Conservation (phyloP, 495 filamentous ascomycete species). For the Lasiosphaeria hispida region DNA sequence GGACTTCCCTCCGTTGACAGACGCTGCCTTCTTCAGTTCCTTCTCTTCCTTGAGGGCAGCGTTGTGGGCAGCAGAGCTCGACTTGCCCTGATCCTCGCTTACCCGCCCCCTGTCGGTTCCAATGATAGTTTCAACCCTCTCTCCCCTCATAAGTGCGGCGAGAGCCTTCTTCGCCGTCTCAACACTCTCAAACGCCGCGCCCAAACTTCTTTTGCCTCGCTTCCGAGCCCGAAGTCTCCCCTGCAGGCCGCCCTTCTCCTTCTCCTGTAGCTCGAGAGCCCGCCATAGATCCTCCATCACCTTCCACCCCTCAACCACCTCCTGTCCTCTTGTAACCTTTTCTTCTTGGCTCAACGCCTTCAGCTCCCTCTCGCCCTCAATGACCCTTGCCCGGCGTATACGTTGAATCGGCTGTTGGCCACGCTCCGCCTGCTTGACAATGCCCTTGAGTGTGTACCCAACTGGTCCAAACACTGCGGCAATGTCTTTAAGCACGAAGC, state of each 20-base stretch:
- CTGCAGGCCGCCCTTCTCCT: slow-evolving; percentile 22
- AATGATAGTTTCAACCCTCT: slow-evolving; percentile 27
- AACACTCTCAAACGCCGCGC: slow-evolving; percentile 48
- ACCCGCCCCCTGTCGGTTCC: slow-evolving; percentile 18
- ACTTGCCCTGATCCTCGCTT: slow-evolving; percentile 16
- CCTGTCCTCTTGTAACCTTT: slow-evolving; percentile 20
- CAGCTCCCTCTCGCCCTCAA: slow-evolving; percentile 45
- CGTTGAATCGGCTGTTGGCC: slow-evolving; percentile 45
- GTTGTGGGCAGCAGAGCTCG: slow-evolving; percentile 16
- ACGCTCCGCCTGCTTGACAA: slow-evolving; percentile 53
- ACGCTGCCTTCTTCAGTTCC: slow-evolving; percentile 5
- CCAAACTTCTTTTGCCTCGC: slow-evolving; percentile 30
- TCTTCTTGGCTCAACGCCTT: slow-evolving; percentile 30
- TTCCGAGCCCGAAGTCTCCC: slow-evolving; percentile 13
- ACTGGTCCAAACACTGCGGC: slow-evolving; percentile 61
- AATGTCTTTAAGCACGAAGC: slow-evolving; percentile 69
- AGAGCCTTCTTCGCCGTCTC: slow-evolving; percentile 41
- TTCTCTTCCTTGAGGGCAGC: slow-evolving; percentile 19
- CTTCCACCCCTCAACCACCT: slow-evolving; percentile 37
- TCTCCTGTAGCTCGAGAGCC: slow-evolving; percentile 39
- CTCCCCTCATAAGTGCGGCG: slow-evolving; percentile 36
- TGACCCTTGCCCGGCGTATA: slow-evolving; percentile 48
- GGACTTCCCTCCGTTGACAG: background rate
- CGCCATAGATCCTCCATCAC: slow-evolving; percentile 42
- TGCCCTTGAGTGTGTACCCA: slow-evolving; percentile 65